Conservation (phyloP, 176 grass and related monocot species). For the Triticum turgidum region DNA sequence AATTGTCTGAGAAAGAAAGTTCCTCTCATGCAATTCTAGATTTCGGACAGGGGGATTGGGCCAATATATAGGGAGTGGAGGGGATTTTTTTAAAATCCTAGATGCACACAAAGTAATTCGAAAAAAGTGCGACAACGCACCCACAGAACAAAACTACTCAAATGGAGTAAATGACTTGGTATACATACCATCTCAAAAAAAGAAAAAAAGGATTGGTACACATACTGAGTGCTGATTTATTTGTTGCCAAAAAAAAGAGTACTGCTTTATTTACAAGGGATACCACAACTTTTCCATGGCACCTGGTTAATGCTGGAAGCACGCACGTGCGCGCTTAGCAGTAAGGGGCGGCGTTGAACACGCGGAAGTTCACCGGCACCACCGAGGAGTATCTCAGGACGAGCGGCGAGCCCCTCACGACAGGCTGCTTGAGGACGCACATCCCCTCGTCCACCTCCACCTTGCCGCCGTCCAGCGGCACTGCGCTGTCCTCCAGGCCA, state of each 20-base stretch:
- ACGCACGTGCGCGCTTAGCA: neutral
- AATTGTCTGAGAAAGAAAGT: too few species aligned
- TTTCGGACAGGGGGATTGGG: too few species aligned
- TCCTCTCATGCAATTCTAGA: too few species aligned
- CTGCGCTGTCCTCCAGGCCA: constrained; percentile 44
- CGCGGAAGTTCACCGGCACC: constrained; percentile 17
- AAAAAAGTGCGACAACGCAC: neutral
- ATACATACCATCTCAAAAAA: too few species aligned
- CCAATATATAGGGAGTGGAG: too few species aligned
- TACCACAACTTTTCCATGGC: too few species aligned
- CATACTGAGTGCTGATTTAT: too few species aligned
- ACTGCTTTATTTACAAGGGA: too few species aligned
- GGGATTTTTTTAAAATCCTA: neutral
- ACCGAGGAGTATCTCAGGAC: constrained; percentile 6
- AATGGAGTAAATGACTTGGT: neutral
- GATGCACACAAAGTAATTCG: neutral
- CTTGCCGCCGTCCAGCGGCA: constrained; percentile 18
- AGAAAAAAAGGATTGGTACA: too few species aligned
- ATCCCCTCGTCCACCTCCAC: constrained; percentile 13
- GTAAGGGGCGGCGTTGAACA: neutral
- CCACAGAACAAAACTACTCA: neutral
- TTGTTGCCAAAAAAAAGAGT: too few species aligned
- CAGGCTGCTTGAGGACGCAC: constrained; percentile 19
- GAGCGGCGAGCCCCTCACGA: neutral
- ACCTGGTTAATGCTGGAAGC: too few species aligned